Base-by-base conservation (phyloP, 805 yeast species). In the Myxozyma neglecta region DNA sequence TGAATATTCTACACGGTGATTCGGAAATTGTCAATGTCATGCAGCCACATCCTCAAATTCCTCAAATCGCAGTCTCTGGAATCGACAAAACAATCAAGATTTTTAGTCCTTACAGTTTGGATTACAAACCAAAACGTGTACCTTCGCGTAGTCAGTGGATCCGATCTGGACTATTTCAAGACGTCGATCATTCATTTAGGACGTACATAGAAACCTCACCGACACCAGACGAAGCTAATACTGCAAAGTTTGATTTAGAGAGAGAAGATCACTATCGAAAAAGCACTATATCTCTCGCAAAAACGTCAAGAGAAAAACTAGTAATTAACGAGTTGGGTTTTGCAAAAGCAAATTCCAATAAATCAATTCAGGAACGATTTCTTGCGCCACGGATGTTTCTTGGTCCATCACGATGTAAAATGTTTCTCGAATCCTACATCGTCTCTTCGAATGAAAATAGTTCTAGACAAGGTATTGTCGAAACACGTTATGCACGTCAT, bases 11-110 rank as follows among this genome's bases (percentile, higher is more conserved):
- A 5, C 52, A 59, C 9, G 68, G 61, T 10, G 69, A 65, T 35
- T 36, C 57, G 18, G 68, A 58, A 20, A 51, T 51, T 39, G 66
- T 61, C n/a, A 66, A 66, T 32, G 66, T 58, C 35, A 44, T 61
- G 54, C 60, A 66, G 35, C 59, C 63, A 6, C 66, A 65, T 47
- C 69, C 69, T 16, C 54, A 50, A 9, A 47, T 60, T 4, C 69
- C 69, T 3, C 65, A 60, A 52, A 48, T 66, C 35, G 69, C 69
- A 5, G 69, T 49, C 9, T 66, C 66, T 4, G 68, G 69, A 2
- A 65, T 65, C 42, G 66, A 65, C 35, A 24, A 35, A n/a, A 66
- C 69, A 6, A 50, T 66, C 45, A 66, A 66, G 56, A 57, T 66
- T 18, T 64, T 61, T 24, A 54, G 61, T 39, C 65, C 69, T 8